phyloP scores from a whole-genome alignment of 352 stramenopile genomes.

The Globisporangium solare region DNA sequence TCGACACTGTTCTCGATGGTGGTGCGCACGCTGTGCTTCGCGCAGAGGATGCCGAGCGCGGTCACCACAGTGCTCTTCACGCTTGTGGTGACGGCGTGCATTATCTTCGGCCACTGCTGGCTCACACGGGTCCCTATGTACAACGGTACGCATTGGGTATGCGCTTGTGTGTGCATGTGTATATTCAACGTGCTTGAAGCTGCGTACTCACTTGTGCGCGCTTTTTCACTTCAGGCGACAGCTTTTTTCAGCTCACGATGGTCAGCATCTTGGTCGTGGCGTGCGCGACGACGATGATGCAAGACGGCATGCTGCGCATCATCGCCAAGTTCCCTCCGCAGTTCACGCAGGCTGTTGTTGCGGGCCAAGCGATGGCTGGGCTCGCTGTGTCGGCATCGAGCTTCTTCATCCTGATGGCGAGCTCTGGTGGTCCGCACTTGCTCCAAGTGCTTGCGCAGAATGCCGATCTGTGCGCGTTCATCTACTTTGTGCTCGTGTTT shows the following conservation, averaged over 20 bases:
- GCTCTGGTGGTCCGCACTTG: constrained; percentile 14
- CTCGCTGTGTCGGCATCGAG: constrained; percentile 69
- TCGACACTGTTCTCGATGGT: constrained; percentile 74
- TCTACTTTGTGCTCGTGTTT: constrained; percentile 79
- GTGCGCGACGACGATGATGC: constrained; percentile 66
- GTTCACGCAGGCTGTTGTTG: constrained; percentile 76
- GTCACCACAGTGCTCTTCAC: constrained; percentile 59
- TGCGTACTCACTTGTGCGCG: constrained; percentile 12
- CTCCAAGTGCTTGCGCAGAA: constrained; percentile 24
- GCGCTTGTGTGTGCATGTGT: too few species aligned
- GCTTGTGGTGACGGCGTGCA: constrained; percentile 57
- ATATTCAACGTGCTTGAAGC: not conserved
- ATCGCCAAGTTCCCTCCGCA: constrained; percentile 65
- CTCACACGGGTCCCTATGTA: constrained; percentile 76
- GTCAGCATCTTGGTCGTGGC: constrained; percentile 67
- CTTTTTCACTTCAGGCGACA: constrained; percentile 15
- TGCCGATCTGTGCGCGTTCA: constrained; percentile 59
- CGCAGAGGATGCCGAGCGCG: constrained; percentile 53
- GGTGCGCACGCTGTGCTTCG: constrained; percentile 55
- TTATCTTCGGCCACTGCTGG: constrained; percentile 69
- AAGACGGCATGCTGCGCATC: constrained; percentile 76
- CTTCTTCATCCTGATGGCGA: constrained; percentile 56
- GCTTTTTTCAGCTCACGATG: constrained; percentile 79
- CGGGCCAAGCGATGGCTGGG: constrained; percentile 70
- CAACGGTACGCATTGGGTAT: constrained; percentile 23